phyloP scores from a whole-genome alignment of 306 rosid species.

The Trichosanthes cucumerina region DNA sequence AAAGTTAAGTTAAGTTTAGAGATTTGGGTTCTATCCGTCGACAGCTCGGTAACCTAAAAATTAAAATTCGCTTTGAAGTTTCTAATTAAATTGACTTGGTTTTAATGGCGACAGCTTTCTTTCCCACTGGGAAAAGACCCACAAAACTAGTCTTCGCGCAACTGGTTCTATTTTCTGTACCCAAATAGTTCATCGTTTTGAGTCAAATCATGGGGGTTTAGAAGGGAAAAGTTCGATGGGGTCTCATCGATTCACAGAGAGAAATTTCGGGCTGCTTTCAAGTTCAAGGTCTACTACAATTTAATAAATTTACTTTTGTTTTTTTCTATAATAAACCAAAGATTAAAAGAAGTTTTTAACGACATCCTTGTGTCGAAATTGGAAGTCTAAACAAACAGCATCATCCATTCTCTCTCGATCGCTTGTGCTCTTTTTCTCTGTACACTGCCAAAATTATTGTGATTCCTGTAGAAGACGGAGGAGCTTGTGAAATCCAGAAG shows the following conservation, averaged over 20 bases:
- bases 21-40: neutral
- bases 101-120: slow-evolving; percentile 2
- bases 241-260: neutral
- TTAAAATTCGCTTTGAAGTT: neutral
- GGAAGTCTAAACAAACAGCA: neutral
- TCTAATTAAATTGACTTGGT: neutral
- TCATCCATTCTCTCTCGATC: neutral
- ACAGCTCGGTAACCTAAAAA: slow-evolving; percentile 3
- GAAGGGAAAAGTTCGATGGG: neutral
- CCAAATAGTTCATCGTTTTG: neutral
- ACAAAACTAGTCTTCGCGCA: neutral
- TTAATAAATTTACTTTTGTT: neutral
- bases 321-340: neutral
- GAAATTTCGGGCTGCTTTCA: neutral
- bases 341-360: neutral
- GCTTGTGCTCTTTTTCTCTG: neutral
- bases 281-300: neutral
- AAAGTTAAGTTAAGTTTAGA: no score
- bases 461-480: neutral
- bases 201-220: neutral
- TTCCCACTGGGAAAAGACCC: neutral
- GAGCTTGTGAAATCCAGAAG: neutral
- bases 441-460: slow-evolving; percentile 12
- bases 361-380: neutral
- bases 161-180: neutral